These are phyloP conservation scores for Fusarium udum DNA, from an alignment of 2,329 filamentous ascomycete genomes.

Conservation along the genomic window DNA sequence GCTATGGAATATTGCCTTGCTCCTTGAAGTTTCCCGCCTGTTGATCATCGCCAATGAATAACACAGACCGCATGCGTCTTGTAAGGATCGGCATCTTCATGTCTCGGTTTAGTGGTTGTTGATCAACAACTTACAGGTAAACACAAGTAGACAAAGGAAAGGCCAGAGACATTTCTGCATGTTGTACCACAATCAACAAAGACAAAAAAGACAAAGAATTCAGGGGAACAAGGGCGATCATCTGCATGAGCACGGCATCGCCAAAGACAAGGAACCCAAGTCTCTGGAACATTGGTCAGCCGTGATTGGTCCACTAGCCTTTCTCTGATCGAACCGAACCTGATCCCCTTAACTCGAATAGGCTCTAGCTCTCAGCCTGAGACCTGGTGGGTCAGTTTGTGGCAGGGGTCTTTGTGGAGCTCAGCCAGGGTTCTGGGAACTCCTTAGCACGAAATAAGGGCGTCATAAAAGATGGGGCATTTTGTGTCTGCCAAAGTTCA, in stretches of 20 bases:
- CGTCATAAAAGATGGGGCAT: slow-evolving; percentile 27
- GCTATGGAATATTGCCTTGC: slow-evolving; percentile 20
- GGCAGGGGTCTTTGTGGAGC: slow-evolving; percentile 8
- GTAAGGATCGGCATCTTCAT: not conserved
- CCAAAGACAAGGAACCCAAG: slow-evolving; percentile 13
- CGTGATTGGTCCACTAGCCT: slow-evolving; percentile 16
- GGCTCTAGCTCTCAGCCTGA: slow-evolving; percentile 33
- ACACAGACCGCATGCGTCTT: slow-evolving; percentile 12
- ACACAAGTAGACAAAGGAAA: slow-evolving; percentile 1
- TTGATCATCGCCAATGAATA: slow-evolving; percentile 18
- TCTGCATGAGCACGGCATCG: slow-evolving; percentile 1
- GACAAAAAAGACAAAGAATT: slow-evolving; percentile 13
- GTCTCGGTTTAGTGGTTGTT: not conserved
- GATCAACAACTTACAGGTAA: not conserved
- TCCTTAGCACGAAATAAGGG: not conserved
- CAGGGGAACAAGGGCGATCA: slow-evolving; percentile 23
- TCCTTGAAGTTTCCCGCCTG: slow-evolving; percentile 13
- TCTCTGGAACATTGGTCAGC: not conserved
- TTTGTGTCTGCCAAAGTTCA: not conserved
- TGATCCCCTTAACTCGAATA: slow-evolving; percentile 2
- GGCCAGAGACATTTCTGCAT: slow-evolving; percentile 3
- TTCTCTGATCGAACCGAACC: slow-evolving; percentile 5
- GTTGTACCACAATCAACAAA: slow-evolving; percentile 8
- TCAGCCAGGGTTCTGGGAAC: not conserved
- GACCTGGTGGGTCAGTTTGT: slow-evolving; percentile 25